Evolutionary conservation across 2,329 filamentous ascomycete genomes (phyloP), one percentile per base, ranked within the genome.

Genomic region (Exserohilum rostratum): DNA sequence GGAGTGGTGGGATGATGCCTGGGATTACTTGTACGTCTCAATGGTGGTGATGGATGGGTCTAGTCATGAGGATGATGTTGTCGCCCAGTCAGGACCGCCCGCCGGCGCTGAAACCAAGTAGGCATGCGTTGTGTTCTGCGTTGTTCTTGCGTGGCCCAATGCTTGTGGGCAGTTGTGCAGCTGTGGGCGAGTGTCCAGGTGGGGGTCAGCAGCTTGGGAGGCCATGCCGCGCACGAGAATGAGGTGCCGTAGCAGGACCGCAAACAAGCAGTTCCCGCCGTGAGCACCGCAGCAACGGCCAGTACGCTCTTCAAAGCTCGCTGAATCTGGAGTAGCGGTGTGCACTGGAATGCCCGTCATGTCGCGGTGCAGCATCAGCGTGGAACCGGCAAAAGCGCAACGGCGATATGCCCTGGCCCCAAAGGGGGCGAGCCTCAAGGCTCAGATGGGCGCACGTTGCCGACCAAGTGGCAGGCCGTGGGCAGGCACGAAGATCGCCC

Each of bases 101-200:
- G 40, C 39, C 46, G 30, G n/a, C n/a, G n/a, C n/a, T 42, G 46
- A 15, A 15, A 42, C 38, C 13, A 31, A 13, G 20, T 34, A 34
- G 17, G 42, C 42, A 45, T 55, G 52, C 37, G 52, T 43, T 55
- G 52, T 55, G 51, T 35, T 51, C 51, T 55, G 52, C 37, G 52
- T 43, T 55, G 52, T 55, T 55, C 42, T 51, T 55, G 47, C 30
- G 35, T 39, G 51, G 47, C 46, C 44, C 47, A 50, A 51, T 46
- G 30, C 42, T 34, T 40, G 18, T 31, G 44, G 47, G 30, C 42
- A 46, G 31, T 31, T 13, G 37, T 18, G 38, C 17, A n/a, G 18
- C 17, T 22, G 25, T 49, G 25, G 50, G 50, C 50, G 38, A 44
- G 45, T 53, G 20, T n/a, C 13, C 12, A 35, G 31, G 43, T 46